Conservation (phyloP, 2,329 filamentous ascomycete species). For the Calonectria pteridis region DNA sequence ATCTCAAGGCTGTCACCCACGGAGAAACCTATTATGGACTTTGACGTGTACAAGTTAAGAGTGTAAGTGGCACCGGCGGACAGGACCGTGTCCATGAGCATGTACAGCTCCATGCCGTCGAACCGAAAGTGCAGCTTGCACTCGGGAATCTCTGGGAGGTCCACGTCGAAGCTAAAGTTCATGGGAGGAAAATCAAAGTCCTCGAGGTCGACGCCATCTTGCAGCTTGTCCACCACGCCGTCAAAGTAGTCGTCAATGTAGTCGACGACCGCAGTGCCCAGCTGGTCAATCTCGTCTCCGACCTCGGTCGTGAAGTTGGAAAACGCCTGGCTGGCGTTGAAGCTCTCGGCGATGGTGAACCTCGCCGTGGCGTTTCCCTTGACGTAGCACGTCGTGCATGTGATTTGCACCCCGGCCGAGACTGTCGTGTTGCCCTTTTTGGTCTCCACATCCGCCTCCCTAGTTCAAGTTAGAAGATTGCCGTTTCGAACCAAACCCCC, state of each 20-base stretch:
- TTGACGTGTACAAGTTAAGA: constrained; percentile 28
- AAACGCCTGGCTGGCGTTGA: constrained; percentile 17
- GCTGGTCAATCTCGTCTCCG: constrained; percentile 46
- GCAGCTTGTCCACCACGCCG: not conserved
- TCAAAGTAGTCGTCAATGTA: constrained; percentile 25
- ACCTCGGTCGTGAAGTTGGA: constrained; percentile 17
- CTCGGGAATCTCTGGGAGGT: constrained; percentile 27
- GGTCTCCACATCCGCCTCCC: constrained; percentile 14
- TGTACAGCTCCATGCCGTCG: constrained; percentile 31
- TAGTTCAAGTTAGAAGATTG: not conserved
- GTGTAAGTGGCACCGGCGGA: constrained; percentile 27
- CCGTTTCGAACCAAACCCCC: not conserved
- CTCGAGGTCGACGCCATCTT: constrained; percentile 25
- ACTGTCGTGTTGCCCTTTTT: constrained; percentile 2
- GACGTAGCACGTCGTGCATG: constrained; percentile 35
- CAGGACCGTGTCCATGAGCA: constrained; percentile 29
- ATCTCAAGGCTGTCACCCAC: constrained; percentile 55
- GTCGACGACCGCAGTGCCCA: not conserved
- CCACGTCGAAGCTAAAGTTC: constrained; percentile 23
- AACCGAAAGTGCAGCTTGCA: constrained; percentile 27
- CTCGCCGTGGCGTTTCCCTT: constrained; percentile 24
- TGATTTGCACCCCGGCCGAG: constrained; percentile 28
- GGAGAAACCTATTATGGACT: constrained; percentile 10
- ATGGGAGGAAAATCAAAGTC: constrained; percentile 27
- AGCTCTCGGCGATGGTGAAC: constrained; percentile 11